These are phyloP conservation scores for Lactarius trivialis DNA, from an alignment of 768 basidiomycete genomes.

Conservation along the genomic window DNA sequence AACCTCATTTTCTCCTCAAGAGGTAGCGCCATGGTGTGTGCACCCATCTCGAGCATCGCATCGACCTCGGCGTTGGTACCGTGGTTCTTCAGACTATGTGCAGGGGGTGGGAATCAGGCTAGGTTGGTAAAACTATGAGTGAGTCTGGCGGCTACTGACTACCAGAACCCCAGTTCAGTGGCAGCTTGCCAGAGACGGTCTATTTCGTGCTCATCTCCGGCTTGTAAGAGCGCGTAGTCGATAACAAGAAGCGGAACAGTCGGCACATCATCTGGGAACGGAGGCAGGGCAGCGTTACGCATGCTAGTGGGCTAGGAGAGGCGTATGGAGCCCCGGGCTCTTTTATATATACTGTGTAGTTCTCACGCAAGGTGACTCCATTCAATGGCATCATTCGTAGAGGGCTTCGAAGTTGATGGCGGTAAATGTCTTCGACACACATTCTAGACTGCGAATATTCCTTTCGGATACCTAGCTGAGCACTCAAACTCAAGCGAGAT, in stretches of 20 bases:
- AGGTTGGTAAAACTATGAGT: background rate
- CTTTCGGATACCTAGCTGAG: background rate
- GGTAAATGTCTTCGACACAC: too few species aligned
- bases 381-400: too few species aligned
- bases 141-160: slow-evolving; percentile 32
- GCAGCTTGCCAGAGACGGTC: slow-evolving; percentile 43
- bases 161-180: slow-evolving; percentile 48
- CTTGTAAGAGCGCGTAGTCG: slow-evolving; percentile 36
- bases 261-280: slow-evolving; percentile 40
- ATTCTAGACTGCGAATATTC: background rate
- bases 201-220: slow-evolving; percentile 34
- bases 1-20: slow-evolving; percentile 37
- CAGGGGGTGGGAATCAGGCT: background rate
- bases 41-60: slow-evolving; percentile 36
- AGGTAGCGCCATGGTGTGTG: slow-evolving; percentile 33
- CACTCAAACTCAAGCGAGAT: too few species aligned
- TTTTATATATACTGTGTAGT: background rate
- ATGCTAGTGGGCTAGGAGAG: slow-evolving; percentile 23
- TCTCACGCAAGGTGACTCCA: background rate
- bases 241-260: slow-evolving; percentile 43
- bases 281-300: slow-evolving; percentile 32
- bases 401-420: too few species aligned
- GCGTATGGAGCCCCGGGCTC: background rate
- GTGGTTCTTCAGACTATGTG: slow-evolving; percentile 38
- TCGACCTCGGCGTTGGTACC: slow-evolving; percentile 32